A percentile compares a stretch with the other conserved stretches of the same genome.
Evolutionary conservation across 352 stramenopile species (phyloP).

Genomic region (Globisporangium recalcitrans): DNA sequence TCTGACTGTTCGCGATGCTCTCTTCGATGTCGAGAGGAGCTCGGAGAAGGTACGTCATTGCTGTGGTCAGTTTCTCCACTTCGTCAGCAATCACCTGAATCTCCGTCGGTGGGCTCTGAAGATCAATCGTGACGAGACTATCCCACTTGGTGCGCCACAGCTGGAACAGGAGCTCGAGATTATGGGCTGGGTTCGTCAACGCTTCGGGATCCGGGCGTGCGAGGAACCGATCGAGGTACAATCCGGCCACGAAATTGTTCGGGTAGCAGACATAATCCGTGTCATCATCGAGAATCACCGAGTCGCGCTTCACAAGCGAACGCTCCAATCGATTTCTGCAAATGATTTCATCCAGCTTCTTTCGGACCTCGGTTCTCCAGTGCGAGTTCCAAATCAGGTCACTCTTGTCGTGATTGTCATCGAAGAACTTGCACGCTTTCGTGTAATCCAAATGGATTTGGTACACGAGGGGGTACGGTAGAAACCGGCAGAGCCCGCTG

Average conservation of each 20-base stretch:
- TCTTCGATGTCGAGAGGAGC: conserved; percentile 64
- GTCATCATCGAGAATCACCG: conserved; percentile 62
- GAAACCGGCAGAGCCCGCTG: conserved; percentile 57
- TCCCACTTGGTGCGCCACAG: conserved; percentile 60
- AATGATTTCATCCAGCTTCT: conserved; percentile 73
- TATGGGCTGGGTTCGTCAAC: conserved; percentile 72
- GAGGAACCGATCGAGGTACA: conserved; percentile 76
- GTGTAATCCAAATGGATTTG: conserved; percentile 77
- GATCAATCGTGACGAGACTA: conserved; percentile 50
- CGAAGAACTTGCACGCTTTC: conserved; percentile 68
- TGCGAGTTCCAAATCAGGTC: conserved; percentile 84
- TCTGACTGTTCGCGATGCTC: conserved; percentile 55
- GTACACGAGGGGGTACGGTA: conserved; percentile 79
- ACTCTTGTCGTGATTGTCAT: conserved; percentile 81
- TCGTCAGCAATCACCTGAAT: conserved; percentile 43
- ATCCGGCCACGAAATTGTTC: conserved; percentile 61
- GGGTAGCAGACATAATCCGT: conserved; percentile 59
- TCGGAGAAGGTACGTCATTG: conserved; percentile 65
- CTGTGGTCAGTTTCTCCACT: conserved; percentile 67
- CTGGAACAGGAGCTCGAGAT: conserved; percentile 72
- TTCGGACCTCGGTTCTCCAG: conserved; percentile 64
- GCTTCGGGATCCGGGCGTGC: conserved; percentile 62
- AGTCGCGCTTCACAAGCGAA: conserved; percentile 70
- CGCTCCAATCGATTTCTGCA: conserved; percentile 70
- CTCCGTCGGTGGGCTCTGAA: conserved; percentile 50